Evolutionary conservation across 2,329 filamentous ascomycete species (phyloP), one percentile per base, ranked within the genome.

Genomic region (Diaporthe sp.): DNA sequence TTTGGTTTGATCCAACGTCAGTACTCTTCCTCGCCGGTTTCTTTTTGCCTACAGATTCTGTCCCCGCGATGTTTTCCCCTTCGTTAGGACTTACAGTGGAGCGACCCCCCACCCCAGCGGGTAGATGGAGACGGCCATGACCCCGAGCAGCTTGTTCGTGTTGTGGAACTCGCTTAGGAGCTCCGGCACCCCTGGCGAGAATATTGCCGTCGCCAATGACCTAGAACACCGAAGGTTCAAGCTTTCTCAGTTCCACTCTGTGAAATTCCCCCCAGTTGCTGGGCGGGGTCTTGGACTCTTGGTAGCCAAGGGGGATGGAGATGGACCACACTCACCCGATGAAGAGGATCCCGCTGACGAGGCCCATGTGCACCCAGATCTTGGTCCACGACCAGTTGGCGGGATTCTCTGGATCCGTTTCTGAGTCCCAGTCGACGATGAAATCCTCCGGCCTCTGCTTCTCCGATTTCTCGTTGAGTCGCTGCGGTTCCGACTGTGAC

Each of bases 91-190:
- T 67, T 67, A 68, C 64, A 89, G 81, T 0, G 91, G 91, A 0
- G 91, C 92, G 38, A 88, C 85, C 2, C 88, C 89, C 75, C 90
- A 91, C 28, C 92, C 92, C 0, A 94, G 83, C 3, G 94, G 86
- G 80, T 92, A 92, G 35, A 94, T 88, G 0, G 91, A 92, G 0
- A 94, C 90, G 72, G 92, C 91, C 67, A 95, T 92, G 0, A 90
- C 87, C 0, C 87, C 88, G 1, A 94, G 84, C 60, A 88, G 82
- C 12, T 81, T 80, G 74, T 86, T 90, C 42, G 82, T 84, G 6
- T 85, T 88, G 38, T 87, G 73, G 79, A 95, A 94, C 30, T 94
- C 91, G 8, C 78, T 71, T 86, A 93, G 89, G 0, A 95, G 85
- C 4, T 90, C 83, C 0, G 90, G 89, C 0, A 94, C 89, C 7